Conservation (phyloP, 2,329 filamentous ascomycete genomes). For the Colletotrichum limetticola region DNA sequence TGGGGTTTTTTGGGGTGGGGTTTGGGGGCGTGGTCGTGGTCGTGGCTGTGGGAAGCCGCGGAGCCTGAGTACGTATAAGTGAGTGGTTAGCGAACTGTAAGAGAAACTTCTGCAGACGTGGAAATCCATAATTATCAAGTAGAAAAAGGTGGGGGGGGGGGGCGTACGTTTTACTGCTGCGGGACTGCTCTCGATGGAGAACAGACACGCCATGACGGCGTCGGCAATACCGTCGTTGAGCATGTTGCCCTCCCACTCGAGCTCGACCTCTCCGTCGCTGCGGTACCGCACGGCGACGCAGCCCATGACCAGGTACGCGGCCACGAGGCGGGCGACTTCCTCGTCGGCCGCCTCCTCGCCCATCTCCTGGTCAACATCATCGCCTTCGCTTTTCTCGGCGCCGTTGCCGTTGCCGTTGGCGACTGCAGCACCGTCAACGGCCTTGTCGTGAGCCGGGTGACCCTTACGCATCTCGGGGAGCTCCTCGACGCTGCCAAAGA, state of each 20-base stretch:
- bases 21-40: slow-evolving; percentile 38
- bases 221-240: slow-evolving; percentile 99
- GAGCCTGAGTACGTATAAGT: slow-evolving; percentile 58
- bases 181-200: slow-evolving; percentile 92
- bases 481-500: slow-evolving; percentile 87
- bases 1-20: slow-evolving; percentile 54
- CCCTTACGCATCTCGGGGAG: slow-evolving; percentile 64
- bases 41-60: slow-evolving; percentile 61
- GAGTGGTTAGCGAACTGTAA: slow-evolving; percentile 38
- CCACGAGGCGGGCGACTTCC: slow-evolving; percentile 65
- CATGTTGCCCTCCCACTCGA: slow-evolving; percentile 98
- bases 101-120: background rate
- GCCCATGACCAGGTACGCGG: slow-evolving; percentile 84
- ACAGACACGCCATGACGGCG: slow-evolving; percentile 90
- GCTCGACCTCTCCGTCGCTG: slow-evolving; percentile 81
- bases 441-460: slow-evolving; percentile 45
- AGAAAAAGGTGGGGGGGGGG: slow-evolving; percentile 42
- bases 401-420: slow-evolving; percentile 48
- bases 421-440: slow-evolving; percentile 44
- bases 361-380: slow-evolving; percentile 40
- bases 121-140: slow-evolving; percentile 9
- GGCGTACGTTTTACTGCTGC: slow-evolving; percentile 94
- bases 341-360: slow-evolving; percentile 66
- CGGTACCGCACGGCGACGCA: slow-evolving; percentile 85
- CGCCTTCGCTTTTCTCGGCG: slow-evolving; percentile 43